Evolutionary conservation across 257 asterid species (phyloP).

Genomic region (Solanum bulbocastanum): DNA sequence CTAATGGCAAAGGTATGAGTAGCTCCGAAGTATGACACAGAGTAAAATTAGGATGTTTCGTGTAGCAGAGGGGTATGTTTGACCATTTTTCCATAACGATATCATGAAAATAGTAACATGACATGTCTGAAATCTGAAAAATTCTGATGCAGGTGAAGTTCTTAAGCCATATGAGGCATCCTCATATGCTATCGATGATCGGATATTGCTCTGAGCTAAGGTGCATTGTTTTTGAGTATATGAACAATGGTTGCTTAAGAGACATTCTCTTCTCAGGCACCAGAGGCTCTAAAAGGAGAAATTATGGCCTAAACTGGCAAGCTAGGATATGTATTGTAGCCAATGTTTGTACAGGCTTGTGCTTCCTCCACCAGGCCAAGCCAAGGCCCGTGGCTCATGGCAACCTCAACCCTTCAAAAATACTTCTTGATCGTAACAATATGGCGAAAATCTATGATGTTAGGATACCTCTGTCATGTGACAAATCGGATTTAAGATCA

Average conservation of each 20-base stretch:
- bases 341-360: conserved; percentile 43
- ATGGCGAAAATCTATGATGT: conserved; percentile 33
- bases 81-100: not conserved
- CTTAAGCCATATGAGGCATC: conserved; percentile 42
- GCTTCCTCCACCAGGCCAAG: conserved; percentile 53
- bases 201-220: conserved; percentile 59
- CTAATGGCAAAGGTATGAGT: not conserved
- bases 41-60: not conserved
- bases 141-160: conserved; percentile 36
- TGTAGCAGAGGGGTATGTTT: not conserved
- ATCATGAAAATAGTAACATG: not conserved
- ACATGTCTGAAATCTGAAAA: not conserved
- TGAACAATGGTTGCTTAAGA: conserved; percentile 47
- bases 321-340: conserved; percentile 40
- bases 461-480: not conserved
- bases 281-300: conserved; percentile 18
- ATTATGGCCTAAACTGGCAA: conserved; percentile 39
- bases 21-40: not conserved
- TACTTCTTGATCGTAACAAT: conserved; percentile 46
- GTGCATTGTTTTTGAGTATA: conserved; percentile 49
- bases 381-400: conserved; percentile 51
- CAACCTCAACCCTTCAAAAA: conserved; percentile 42
- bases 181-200: conserved; percentile 38
- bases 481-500: conserved; percentile 11
- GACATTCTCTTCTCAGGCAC: conserved; percentile 34